Evolutionary conservation across 2,329 filamentous ascomycete species (phyloP).

Genomic region (Cladorrhinum sp.): DNA sequence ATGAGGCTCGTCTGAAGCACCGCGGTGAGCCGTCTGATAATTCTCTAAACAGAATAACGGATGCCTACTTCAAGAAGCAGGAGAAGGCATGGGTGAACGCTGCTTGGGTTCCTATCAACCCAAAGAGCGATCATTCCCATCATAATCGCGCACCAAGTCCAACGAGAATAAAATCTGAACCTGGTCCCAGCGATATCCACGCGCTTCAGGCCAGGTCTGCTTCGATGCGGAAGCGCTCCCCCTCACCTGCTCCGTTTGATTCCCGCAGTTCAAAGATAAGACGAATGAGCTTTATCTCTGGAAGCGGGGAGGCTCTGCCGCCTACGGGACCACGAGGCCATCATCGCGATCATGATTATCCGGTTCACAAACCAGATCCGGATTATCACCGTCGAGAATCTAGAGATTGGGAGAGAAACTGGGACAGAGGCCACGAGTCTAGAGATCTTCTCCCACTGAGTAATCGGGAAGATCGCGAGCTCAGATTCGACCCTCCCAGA

Average conservation of each 20-base stretch:
- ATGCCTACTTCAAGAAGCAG: conserved; percentile 14
- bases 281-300: not conserved
- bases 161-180: conserved; percentile 10
- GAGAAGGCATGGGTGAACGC: conserved; percentile 20
- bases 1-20: not conserved
- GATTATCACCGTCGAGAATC: not conserved
- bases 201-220: not conserved
- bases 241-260: conserved; percentile 10
- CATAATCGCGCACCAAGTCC: not conserved
- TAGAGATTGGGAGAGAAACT: not conserved
- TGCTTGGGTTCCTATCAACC: conserved; percentile 13
- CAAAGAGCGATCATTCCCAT: not conserved
- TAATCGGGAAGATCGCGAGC: not conserved
- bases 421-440: not conserved
- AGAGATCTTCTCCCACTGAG: not conserved
- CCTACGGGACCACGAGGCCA: not conserved
- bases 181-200: not conserved
- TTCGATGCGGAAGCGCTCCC: conserved; percentile 18
- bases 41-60: conserved; percentile 6
- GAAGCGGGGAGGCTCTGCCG: not conserved
- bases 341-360: not conserved
- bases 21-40: not conserved
- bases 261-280: conserved; percentile 8
- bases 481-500: not conserved
- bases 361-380: not conserved